phyloP scores from a whole-genome alignment of 768 basidiomycete species.

The Tylopilus cervinicoccineus region DNA sequence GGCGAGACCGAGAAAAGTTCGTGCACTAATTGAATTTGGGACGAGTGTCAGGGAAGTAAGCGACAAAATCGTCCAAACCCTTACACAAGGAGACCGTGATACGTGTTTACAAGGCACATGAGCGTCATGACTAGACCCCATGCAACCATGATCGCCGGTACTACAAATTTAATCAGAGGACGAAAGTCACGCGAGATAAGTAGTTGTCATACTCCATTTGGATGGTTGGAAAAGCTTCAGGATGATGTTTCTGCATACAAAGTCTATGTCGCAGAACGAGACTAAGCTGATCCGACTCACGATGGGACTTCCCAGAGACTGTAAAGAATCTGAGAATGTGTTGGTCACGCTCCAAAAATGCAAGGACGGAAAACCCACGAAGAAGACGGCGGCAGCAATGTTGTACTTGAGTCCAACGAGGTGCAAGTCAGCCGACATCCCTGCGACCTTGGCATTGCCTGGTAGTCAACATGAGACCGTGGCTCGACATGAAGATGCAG shows the following conservation, averaged over 20 bases:
- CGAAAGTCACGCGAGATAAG: neutral
- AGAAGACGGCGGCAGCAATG: conserved; percentile 38
- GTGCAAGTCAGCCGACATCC: conserved; percentile 37
- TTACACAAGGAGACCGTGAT: conserved; percentile 28
- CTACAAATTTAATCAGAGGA: conserved; percentile 24
- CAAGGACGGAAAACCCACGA: conserved; percentile 16
- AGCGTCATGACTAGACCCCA: conserved; percentile 39
- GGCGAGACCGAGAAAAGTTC: conserved; percentile 44
- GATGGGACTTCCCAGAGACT: conserved; percentile 35
- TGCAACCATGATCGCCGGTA: conserved; percentile 35
- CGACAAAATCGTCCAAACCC: neutral
- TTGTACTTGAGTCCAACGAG: conserved; percentile 35
- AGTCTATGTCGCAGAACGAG: neutral
- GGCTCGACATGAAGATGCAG: neutral
- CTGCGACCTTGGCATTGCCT: conserved; percentile 45
- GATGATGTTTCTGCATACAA: conserved; percentile 31
- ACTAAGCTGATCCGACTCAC: conserved; percentile 20
- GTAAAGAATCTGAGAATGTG: conserved; percentile 30
- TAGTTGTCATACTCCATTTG: conserved; percentile 28
- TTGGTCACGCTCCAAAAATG: neutral
- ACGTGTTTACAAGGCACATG: conserved; percentile 35
- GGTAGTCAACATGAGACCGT: neutral
- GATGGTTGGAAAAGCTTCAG: conserved; percentile 34
- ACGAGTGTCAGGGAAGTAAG: neutral
- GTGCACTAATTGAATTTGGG: conserved; percentile 23